Evolutionary conservation across 345 rosid species (phyloP), one percentile per base, ranked within the genome.

Genomic region (Barbarea vulgaris): DNA sequence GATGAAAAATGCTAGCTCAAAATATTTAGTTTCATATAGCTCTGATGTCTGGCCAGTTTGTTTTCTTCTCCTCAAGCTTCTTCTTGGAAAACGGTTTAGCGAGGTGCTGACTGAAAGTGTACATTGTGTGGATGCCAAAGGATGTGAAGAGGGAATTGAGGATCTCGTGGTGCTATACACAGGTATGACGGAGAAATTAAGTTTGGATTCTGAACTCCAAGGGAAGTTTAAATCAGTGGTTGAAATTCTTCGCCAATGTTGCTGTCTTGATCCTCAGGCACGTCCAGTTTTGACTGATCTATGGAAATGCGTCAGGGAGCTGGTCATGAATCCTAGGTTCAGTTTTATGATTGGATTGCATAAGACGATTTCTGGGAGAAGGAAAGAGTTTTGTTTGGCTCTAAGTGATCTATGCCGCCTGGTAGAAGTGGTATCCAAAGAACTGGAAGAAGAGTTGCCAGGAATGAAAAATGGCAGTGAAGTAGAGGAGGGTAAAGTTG

Each of bases 21-120:
- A 25, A 27, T 53, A 67, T 83, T 12, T 80, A 2, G 75, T 80
- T 63, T 81, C 80, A 8, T 74, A 42, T 79, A 65, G 79, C 52
- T 83, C 93, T 13, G 96, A 94, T 83, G 89, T 87, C 58, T 94
- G 95, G 98, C 58, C 89, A 64, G 70, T 91, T 72, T 87, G 86
- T 69, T 87, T 85, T 77, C 64, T 85, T 81, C 77, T 91, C 69
- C 76, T 88, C 73, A 63, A 81, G 75, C 76, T 88, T 75, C 83
- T 86, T 74, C 37, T 83, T 64, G 96, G 96, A 30, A 77, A 81
- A 21, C 63, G 55, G 51, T 86, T 88, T 67, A 63, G 67, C 27
- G 75, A 77, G 52, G 85, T 69, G 77, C 61, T 85, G 53, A 72
- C 39, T 83, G 84, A 67, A 73, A 67, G 46, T 65, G 69, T 85